Percentiles rank a stretch among this genome's conserved stretches.
Conservation (phyloP, 2,329 filamentous ascomycete genomes). For the Paracorniculantispora psalliotae region DNA sequence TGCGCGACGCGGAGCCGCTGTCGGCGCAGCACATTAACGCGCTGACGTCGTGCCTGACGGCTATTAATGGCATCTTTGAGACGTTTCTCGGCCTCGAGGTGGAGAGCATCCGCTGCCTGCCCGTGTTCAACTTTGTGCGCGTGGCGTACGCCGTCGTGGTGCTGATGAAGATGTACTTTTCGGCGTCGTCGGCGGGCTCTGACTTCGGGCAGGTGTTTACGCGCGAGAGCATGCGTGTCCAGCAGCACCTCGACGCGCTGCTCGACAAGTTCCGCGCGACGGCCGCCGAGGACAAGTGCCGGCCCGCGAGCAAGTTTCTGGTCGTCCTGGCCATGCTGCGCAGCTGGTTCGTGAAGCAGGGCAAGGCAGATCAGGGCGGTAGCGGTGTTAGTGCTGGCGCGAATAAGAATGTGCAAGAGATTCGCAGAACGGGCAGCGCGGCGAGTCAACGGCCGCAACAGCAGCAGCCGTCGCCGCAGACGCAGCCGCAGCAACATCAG, state of each 20-base stretch:
- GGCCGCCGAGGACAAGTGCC: slow-evolving; percentile 58
- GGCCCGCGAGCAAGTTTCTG: slow-evolving; percentile 65
- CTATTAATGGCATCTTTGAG: slow-evolving; percentile 62
- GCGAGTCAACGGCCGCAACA: not conserved
- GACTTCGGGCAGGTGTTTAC: slow-evolving; percentile 67
- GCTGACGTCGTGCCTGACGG: slow-evolving; percentile 60
- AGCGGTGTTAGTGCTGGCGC: not conserved
- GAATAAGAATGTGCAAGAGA: not conserved
- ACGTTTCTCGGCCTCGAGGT: slow-evolving; percentile 59
- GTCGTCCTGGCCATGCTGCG: slow-evolving; percentile 66
- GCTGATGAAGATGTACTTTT: slow-evolving; percentile 69
- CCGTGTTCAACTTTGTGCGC: slow-evolving; percentile 66
- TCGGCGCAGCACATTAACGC: slow-evolving; percentile 57
- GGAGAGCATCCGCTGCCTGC: slow-evolving; percentile 55
- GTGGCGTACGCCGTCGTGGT: slow-evolving; percentile 68
- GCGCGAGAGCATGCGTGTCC: slow-evolving; percentile 60
- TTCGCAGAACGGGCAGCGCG: too few species aligned
- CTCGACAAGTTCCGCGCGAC: slow-evolving; percentile 62
- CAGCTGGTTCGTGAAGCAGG: slow-evolving; percentile 60
- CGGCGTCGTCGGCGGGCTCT: slow-evolving; percentile 57
- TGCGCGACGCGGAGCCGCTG: slow-evolving; percentile 32
- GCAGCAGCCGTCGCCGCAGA: slow-evolving; percentile 15
- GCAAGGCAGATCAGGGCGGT: slow-evolving; percentile 23
- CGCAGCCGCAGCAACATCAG: too few species aligned
- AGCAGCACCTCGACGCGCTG: slow-evolving; percentile 63